These are phyloP conservation scores for Aspergillus hortae DNA, from an alignment of 2,329 filamentous ascomycete species.

Conservation along the genomic window DNA sequence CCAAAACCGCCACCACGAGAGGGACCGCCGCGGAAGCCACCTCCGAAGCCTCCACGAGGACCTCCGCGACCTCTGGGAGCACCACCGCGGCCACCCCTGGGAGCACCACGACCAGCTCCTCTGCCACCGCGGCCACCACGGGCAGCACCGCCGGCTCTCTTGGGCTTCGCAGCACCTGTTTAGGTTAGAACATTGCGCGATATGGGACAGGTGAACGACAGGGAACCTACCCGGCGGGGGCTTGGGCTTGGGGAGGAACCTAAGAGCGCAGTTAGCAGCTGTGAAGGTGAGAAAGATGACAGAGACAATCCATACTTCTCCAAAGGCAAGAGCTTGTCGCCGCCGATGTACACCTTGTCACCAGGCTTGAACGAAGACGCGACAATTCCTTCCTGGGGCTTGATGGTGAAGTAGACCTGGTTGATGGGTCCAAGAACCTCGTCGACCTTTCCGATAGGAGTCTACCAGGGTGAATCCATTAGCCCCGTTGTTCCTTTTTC, in stretches of 20 bases:
- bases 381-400: slow-evolving; percentile 93
- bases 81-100: slow-evolving; percentile 47
- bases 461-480: slow-evolving; percentile 45
- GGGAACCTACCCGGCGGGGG: slow-evolving; percentile 48
- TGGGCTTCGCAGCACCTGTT: slow-evolving; percentile 65
- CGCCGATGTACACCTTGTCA: slow-evolving; percentile 95
- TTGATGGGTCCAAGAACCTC: slow-evolving; percentile 97
- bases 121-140: slow-evolving; percentile 48
- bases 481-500: background rate
- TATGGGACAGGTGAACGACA: background rate
- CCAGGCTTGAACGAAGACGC: slow-evolving; percentile 91
- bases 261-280: slow-evolving; percentile 26
- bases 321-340: slow-evolving; percentile 89
- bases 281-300: background rate
- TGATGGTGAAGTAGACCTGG: slow-evolving; percentile 97
- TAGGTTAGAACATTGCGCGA: background rate
- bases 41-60: slow-evolving; percentile 44
- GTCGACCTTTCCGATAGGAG: slow-evolving; percentile 91
- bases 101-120: slow-evolving; percentile 43
- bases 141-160: slow-evolving; percentile 62
- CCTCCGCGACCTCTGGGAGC: slow-evolving; percentile 54
- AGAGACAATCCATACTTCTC: slow-evolving; percentile 59
- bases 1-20: slow-evolving; percentile 43
- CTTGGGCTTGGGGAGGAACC: slow-evolving; percentile 93
- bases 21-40: slow-evolving; percentile 34